Base-by-base conservation (phyloP, 1,284 basidiomycete genomes). In the Psilocybe mexicana region DNA sequence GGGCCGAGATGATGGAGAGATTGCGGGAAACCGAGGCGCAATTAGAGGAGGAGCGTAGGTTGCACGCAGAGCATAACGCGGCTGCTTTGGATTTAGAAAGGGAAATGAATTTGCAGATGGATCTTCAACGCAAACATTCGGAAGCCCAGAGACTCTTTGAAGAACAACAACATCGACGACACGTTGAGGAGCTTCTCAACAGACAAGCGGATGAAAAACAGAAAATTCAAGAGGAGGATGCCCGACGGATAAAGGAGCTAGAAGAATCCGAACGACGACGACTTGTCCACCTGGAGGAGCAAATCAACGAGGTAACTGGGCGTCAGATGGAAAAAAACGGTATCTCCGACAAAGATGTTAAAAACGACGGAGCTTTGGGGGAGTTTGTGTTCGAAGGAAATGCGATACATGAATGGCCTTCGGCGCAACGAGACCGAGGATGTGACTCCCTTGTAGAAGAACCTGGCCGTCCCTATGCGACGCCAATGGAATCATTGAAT, bases 1-100 rank as follows among this genome's bases (percentile, higher is more conserved):
- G 66, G 43, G 56, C 65, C 57, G 72, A 70, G 55, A 69, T 67
- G 62, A 70, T 70, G 53, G 69, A 70, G 63, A 68, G 75, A 67
- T 57, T 75, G 63, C 47, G 70, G 55, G 59, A 74, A 63, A 63
- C 70, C 57, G 68, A 79, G 70, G 64, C 77, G 36, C 61, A 66
- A 44, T 57, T 74, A 45, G 70, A 68, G 28, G 68, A 70, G 72
- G 74, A 81, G 57, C 66, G 68, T 26, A 67, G 61, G 24, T 23
- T 68, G 30, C 66, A 69, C 51, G 65, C 64, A 36, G 65, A 72
- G 55, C 54, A 71, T 66, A 44, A 72, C 69, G 52, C 64, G 60
- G 25, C 62, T 58, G 44, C 40, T 65, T 46, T 69, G 51, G 57
- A 65, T 11, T 52, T 68, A 40, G 68, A 66, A 48, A 62, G 68